phyloP scores from a whole-genome alignment of 2,329 filamentous ascomycete species.

The Ophiostoma ips region DNA sequence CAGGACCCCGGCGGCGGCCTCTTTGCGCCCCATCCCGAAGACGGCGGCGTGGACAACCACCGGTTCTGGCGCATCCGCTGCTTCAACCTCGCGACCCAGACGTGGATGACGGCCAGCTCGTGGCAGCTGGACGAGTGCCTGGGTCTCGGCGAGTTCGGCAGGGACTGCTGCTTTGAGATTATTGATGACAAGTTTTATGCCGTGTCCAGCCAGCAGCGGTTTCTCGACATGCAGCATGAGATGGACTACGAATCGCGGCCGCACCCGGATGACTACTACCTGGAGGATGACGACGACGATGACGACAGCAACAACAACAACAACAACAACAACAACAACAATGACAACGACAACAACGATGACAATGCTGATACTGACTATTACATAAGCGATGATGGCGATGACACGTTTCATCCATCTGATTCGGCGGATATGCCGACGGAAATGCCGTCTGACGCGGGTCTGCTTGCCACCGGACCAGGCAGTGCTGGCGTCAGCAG shows the following conservation, averaged over 20 bases:
- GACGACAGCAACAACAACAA: background rate
- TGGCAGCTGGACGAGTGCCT: conserved; percentile 44
- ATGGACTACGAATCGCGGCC: background rate
- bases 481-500: too few relatives aligned
- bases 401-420: too few relatives aligned
- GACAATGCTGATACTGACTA: too few relatives aligned
- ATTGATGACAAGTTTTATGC: conserved; percentile 53
- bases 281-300: too few relatives aligned
- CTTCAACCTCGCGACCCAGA: conserved; percentile 29
- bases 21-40: background rate
- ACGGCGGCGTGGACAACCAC: background rate
- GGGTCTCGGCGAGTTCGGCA: conserved; percentile 47
- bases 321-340: background rate
- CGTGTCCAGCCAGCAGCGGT: conserved; percentile 46
- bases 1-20: conserved; percentile 10
- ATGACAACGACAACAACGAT: background rate
- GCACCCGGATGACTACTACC: background rate
- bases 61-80: conserved; percentile 47
- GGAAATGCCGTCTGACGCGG: background rate
- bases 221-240: background rate
- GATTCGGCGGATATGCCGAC: too few relatives aligned
- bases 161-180: conserved; percentile 58
- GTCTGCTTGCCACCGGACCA: too few relatives aligned
- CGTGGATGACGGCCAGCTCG: conserved; percentile 26
- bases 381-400: too few relatives aligned